Evolutionary conservation across 352 stramenopile genomes (phyloP).

Genomic region (Phytophthora tentaculata): DNA sequence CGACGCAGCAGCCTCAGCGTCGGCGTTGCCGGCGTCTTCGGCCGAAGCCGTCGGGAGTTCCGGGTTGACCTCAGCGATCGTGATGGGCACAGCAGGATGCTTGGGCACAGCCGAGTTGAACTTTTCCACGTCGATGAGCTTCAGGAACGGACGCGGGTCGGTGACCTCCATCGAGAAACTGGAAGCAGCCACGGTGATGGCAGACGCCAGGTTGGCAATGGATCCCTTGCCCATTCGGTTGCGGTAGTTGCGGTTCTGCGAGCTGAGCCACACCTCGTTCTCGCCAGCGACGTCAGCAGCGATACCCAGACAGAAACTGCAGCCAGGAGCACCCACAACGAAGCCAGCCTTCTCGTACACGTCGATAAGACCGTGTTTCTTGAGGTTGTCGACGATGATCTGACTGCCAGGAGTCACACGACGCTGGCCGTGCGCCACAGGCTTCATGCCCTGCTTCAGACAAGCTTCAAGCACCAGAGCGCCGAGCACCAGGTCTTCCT

Average conservation of each 20-base stretch:
- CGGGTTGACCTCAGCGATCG: constrained; percentile 54
- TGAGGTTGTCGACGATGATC: constrained; percentile 85
- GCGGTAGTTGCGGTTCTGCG: constrained; percentile 89
- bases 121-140: constrained; percentile 67
- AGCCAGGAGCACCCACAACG: constrained; percentile 74
- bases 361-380: constrained; percentile 71
- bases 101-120: constrained; percentile 57
- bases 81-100: constrained; percentile 44
- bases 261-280: constrained; percentile 85
- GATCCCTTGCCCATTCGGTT: constrained; percentile 88
- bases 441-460: constrained; percentile 72
- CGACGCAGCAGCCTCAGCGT: constrained; percentile 36
- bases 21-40: constrained; percentile 20
- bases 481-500: constrained; percentile 84
- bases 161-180: constrained; percentile 86
- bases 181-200: constrained; percentile 82
- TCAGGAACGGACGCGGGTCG: constrained; percentile 75
- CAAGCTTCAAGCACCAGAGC: constrained; percentile 80
- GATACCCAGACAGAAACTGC: constrained; percentile 85
- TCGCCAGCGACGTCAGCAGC: constrained; percentile 82
- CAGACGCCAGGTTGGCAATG: constrained; percentile 82
- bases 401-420: constrained; percentile 82
- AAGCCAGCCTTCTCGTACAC: constrained; percentile 87
- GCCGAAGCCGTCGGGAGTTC: constrained; percentile 45
- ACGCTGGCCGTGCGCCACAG: constrained; percentile 61